Evolutionary conservation across 2,329 filamentous ascomycete genomes (phyloP).

Genomic region (Orbilia javanica): DNA sequence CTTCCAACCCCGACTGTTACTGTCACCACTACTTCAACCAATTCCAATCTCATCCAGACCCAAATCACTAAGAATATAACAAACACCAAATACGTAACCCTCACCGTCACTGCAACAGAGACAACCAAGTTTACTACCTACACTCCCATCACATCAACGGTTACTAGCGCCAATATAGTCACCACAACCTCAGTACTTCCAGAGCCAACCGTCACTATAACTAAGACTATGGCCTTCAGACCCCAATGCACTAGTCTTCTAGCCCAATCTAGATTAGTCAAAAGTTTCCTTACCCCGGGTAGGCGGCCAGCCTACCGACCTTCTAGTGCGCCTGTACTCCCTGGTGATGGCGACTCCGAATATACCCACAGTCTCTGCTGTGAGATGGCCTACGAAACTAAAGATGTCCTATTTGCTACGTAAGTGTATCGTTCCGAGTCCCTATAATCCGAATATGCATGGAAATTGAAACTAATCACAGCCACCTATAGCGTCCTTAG

Average conservation of each 20-base stretch:
- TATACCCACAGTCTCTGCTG: slow-evolving; percentile 14
- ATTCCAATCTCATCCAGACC: slow-evolving; percentile 15
- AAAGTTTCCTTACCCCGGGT: background rate
- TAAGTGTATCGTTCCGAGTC: background rate
- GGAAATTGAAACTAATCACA: background rate
- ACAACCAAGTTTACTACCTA: slow-evolving; percentile 1
- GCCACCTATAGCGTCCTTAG: background rate
- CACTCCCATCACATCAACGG: background rate
- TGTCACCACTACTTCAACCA: background rate
- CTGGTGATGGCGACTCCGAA: slow-evolving; percentile 2
- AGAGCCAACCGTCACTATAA: background rate
- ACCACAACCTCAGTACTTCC: background rate
- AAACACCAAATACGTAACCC: slow-evolving; percentile 14
- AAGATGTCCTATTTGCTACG: background rate
- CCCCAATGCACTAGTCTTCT: slow-evolving; percentile 21
- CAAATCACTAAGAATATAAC: slow-evolving; percentile 11
- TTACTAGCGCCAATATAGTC: slow-evolving; percentile 12
- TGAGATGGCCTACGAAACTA: background rate
- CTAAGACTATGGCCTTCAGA: background rate
- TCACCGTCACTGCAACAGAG: slow-evolving; percentile 9
- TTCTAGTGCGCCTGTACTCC: background rate
- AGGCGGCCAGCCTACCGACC: background rate
- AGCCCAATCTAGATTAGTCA: background rate
- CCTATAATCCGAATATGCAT: too few relatives aligned
- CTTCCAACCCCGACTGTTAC: slow-evolving; percentile 33